Base-by-base conservation (phyloP, 805 yeast species). In the Schwanniomyces pseudopolymorphus region DNA sequence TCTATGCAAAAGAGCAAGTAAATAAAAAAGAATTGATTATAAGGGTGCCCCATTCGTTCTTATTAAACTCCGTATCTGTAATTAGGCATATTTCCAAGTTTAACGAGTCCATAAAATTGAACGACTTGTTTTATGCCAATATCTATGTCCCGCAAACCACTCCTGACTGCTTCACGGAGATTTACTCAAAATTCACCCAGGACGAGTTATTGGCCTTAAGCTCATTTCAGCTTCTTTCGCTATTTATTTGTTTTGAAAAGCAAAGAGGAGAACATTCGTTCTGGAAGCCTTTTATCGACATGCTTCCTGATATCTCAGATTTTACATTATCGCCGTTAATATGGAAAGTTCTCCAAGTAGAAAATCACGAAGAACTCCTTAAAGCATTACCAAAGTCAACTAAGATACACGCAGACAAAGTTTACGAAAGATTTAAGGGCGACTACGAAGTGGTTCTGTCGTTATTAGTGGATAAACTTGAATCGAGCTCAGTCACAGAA, bases 261-360 rank as follows among this genome's bases (percentile, higher is more conserved):
- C 57, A 56, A 31, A 60, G 84, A 41, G 63, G 58, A 1, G 37
- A 46, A 0, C 50, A 50, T 2, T 80, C 86, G 1, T 82, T 73
- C 57, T 89, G 95, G 95, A 58, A 61, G 36, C 88, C 89, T 0
- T 88, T 88, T 59, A 61, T 88, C 9, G 74, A 76, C 27, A 77
- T 81, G 52, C 72, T 89, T 47, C 96, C 97, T 0, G 58, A 68
- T 0, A 48, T 69, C 11, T 58, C 65, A 0, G 90, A 85, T 36
- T 77, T 89, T 45, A 53, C 54, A 0, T 51, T 72, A 0, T 71
- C 84, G 2, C 96, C 96, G 1, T 63, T 88, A 33, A 66, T 76
- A 0, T 87, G 96, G 96, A 53, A 71, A 13, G 58, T 70, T 0
- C 44, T 60, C 14, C 50, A 66, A 10, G 53, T 55, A 3, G 58